A percentile compares a stretch with the other conserved stretches of the same genome.
Conservation (phyloP, 2,329 filamentous ascomycete species). For the Ophiostoma piceae region DNA sequence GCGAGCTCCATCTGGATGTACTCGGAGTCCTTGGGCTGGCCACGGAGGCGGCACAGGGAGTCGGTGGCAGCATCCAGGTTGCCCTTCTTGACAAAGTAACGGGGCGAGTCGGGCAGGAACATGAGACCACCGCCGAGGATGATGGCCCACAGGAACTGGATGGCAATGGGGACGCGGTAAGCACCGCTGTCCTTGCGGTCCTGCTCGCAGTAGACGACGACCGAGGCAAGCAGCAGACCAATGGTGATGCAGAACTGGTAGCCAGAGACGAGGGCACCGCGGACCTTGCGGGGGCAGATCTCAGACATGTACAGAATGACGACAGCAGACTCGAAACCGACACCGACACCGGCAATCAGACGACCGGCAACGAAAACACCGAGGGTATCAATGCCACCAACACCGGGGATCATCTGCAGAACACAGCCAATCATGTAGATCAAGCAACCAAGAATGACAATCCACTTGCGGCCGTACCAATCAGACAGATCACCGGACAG, state of each 20-base stretch:
- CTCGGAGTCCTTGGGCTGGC: slow-evolving; percentile 65
- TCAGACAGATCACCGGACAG: slow-evolving; percentile 74
- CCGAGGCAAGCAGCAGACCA: slow-evolving; percentile 52
- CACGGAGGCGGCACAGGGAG: slow-evolving; percentile 63
- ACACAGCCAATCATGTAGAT: slow-evolving; percentile 66
- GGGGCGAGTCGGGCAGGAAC: slow-evolving; percentile 76
- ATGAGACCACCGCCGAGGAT: slow-evolving; percentile 68
- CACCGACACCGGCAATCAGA: slow-evolving; percentile 69
- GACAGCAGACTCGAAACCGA: slow-evolving; percentile 74
- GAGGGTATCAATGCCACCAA: slow-evolving; percentile 46
- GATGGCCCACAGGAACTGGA: slow-evolving; percentile 76
- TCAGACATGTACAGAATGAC: slow-evolving; percentile 86
- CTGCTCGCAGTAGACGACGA: slow-evolving; percentile 68
- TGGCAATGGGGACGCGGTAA: slow-evolving; percentile 74
- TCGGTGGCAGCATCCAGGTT: slow-evolving; percentile 58
- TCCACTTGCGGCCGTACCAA: slow-evolving; percentile 65
- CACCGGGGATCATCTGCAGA: slow-evolving; percentile 56
- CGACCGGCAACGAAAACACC: slow-evolving; percentile 66
- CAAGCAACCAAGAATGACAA: slow-evolving; percentile 63
- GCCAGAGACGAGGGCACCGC: slow-evolving; percentile 47
- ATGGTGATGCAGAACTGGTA: slow-evolving; percentile 72
- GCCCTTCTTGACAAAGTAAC: slow-evolving; percentile 78
- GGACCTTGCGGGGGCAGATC: slow-evolving; percentile 66
- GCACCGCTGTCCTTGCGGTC: slow-evolving; percentile 56
- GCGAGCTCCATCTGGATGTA: slow-evolving; percentile 74